Evolutionary conservation across 768 basidiomycete species (phyloP).

Genomic region (Pisolithus sp.): DNA sequence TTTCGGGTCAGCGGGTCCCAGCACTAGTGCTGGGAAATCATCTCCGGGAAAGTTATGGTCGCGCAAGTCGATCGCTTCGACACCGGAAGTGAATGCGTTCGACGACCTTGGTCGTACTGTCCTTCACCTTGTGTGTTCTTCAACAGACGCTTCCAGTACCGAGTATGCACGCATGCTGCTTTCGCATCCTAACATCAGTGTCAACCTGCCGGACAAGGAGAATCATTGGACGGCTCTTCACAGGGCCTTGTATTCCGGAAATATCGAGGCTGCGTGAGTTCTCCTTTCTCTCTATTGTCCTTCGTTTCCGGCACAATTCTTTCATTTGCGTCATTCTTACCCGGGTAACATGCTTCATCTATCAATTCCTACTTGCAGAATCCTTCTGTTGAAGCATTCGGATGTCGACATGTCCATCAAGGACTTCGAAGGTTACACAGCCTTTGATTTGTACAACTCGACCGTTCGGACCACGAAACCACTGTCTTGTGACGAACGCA

Average conservation of each 20-base stretch:
- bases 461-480: conserved; percentile 75
- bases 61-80: conserved; percentile 34
- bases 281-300: background rate
- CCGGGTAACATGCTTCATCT: background rate
- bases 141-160: conserved; percentile 52
- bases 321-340: background rate
- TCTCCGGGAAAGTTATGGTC: conserved; percentile 50
- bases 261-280: conserved; percentile 62
- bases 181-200: conserved; percentile 65
- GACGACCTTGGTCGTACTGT: conserved; percentile 72
- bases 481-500: conserved; percentile 23
- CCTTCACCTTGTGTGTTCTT: conserved; percentile 73
- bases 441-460: conserved; percentile 90
- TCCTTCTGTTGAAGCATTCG: conserved; percentile 65
- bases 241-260: conserved; percentile 75
- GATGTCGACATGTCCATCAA: conserved; percentile 71
- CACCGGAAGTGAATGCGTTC: conserved; percentile 59
- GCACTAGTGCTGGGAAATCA: conserved; percentile 32
- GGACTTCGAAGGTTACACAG: conserved; percentile 84
- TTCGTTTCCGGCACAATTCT: background rate
- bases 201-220: conserved; percentile 78
- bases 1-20: conserved; percentile 18
- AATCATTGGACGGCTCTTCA: conserved; percentile 91
- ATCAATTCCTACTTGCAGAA: conserved; percentile 34
- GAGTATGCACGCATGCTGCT: conserved; percentile 78